Conservation (phyloP, 345 rosid genomes). For the Adansonia digitata region DNA sequence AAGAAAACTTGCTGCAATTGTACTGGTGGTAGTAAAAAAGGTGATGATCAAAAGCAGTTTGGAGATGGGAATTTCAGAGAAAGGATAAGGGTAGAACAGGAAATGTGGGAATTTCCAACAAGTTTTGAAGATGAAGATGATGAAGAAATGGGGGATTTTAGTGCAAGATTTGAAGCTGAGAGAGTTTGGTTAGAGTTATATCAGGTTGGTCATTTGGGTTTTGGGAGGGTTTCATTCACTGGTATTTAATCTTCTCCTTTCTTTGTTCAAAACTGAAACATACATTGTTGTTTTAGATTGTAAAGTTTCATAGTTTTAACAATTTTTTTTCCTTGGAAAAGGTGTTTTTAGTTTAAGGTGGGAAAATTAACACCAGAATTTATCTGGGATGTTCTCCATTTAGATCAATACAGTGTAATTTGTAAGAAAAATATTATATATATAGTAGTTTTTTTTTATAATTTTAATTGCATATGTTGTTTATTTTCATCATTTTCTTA, state of each 20-base stretch:
- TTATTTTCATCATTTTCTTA: too few relatives aligned
- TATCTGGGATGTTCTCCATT: neutral
- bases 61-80: neutral
- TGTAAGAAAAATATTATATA: neutral
- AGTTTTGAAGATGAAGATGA: conserved; percentile 23
- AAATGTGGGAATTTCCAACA: conserved; percentile 33
- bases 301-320: neutral
- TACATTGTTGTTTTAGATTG: neutral
- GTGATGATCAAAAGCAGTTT: neutral
- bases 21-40: neutral
- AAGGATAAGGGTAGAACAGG: neutral
- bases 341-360: neutral
- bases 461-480: neutral
- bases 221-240: conserved; percentile 82
- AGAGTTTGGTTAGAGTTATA: conserved; percentile 74
- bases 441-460: neutral
- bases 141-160: conserved; percentile 25
- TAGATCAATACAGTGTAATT: neutral
- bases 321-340: neutral
- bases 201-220: conserved; percentile 77
- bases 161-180: conserved; percentile 54
- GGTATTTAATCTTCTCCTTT: conserved; percentile 19
- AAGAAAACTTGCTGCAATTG: neutral
- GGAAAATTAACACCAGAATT: neutral
- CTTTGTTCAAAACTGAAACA: neutral